phyloP scores from a whole-genome alignment of 2,329 filamentous ascomycete species.

The Aspergillus niger region DNA sequence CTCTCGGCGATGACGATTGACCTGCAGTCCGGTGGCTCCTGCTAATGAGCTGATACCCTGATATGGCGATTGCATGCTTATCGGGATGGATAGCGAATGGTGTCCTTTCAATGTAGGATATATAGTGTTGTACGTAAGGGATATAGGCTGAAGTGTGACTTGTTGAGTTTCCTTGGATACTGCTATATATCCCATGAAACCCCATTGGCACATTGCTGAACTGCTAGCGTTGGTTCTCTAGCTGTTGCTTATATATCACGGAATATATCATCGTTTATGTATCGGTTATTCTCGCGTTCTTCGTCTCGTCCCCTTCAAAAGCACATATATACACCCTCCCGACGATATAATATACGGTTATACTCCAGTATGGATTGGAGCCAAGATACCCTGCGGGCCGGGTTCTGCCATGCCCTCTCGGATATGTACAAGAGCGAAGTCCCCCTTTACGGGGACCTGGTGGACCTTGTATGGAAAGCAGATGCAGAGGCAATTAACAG shows the following conservation, averaged over 20 bases:
- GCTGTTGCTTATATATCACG: neutral
- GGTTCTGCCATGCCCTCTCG: constrained; percentile 36
- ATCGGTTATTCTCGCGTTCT: neutral
- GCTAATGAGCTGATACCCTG: constrained; percentile 3
- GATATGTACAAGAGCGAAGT: constrained; percentile 41
- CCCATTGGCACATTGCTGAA: neutral
- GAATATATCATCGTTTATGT: neutral
- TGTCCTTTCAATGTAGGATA: neutral
- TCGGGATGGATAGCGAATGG: neutral
- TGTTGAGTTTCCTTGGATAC: neutral
- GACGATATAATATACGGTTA: neutral
- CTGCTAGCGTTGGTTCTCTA: neutral
- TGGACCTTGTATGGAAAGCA: constrained; percentile 34
- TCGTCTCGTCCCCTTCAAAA: neutral
- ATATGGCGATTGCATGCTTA: neutral
- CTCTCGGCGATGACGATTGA: constrained; percentile 1
- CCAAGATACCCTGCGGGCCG: constrained; percentile 30
- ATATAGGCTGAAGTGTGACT: neutral
- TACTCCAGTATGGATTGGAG: constrained; percentile 16
- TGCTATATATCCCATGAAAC: neutral
- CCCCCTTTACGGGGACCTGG: constrained; percentile 35
- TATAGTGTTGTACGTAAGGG: neutral
- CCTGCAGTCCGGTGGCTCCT: neutral
- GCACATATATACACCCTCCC: neutral
- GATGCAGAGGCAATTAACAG: constrained; percentile 26